Evolutionary conservation across 805 yeast genomes (phyloP).

Genomic region (Starmerella roubikii): DNA sequence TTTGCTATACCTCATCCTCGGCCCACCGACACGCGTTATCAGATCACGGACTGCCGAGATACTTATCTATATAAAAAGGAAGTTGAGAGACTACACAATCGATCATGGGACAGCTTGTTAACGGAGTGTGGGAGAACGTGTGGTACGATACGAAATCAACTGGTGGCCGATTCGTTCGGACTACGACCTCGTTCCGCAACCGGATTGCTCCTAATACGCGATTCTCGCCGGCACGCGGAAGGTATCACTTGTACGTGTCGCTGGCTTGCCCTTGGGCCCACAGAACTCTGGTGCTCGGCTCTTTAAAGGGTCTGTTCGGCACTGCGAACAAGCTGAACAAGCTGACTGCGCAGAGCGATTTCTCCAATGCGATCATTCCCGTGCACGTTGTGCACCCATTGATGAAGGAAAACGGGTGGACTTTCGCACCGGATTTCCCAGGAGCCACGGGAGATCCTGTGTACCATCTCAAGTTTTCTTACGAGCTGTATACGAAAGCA

Average conservation of each 20-base stretch:
- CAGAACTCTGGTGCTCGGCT: constrained; percentile 59
- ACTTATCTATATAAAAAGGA: too few species aligned
- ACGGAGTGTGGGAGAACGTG: constrained; percentile 22
- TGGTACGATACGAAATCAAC: constrained; percentile 23
- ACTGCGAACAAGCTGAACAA: neutral
- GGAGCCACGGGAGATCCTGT: constrained; percentile 44
- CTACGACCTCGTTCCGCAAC: constrained; percentile 19
- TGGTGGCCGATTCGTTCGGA: constrained; percentile 21
- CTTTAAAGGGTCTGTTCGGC: constrained; percentile 49
- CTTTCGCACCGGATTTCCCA: constrained; percentile 44
- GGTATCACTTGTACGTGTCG: constrained; percentile 82
- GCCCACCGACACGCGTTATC: too few species aligned
- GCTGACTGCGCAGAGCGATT: constrained; percentile 3
- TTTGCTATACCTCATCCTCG: neutral
- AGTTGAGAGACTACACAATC: too few species aligned
- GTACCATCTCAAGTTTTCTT: constrained; percentile 44
- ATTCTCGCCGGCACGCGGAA: constrained; percentile 58
- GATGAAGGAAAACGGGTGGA: constrained; percentile 83
- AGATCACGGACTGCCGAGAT: too few species aligned
- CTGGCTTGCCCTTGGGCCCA: constrained; percentile 96
- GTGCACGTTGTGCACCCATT: constrained; percentile 80
- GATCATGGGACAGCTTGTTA: constrained; percentile 22
- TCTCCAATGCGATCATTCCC: constrained; percentile 30
- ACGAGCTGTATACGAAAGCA: constrained; percentile 62
- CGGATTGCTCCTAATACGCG: constrained; percentile 16